Conservation (phyloP, 345 rosid genomes). For the Reutealis trisperma region DNA sequence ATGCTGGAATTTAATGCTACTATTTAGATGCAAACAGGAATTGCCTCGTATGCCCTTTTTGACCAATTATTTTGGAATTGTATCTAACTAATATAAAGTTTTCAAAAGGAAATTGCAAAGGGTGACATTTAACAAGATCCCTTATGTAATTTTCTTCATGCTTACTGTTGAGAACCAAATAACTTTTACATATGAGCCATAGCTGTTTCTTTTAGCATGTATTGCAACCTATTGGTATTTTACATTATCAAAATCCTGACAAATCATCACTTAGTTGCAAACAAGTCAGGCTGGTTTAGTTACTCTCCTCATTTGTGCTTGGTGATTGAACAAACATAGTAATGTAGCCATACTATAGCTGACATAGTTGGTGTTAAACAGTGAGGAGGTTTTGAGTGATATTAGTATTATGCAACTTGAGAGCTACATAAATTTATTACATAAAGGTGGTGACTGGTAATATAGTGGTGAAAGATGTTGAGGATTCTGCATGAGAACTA, state of each 20-base stretch:
- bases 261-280: background rate
- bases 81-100: background rate
- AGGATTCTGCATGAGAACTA: background rate
- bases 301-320: background rate
- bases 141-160: background rate
- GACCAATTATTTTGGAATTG: too few relatives aligned
- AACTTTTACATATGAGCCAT: background rate
- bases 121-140: background rate
- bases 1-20: background rate
- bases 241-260: background rate
- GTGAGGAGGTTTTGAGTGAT: background rate
- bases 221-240: background rate
- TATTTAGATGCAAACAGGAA: background rate
- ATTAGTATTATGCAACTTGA: background rate
- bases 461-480: too few relatives aligned
- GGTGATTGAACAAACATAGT: background rate
- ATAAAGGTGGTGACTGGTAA: background rate
- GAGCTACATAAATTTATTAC: background rate
- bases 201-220: background rate
- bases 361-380: background rate
- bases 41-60: background rate
- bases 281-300: background rate
- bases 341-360: background rate
- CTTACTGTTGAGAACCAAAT: too few relatives aligned
- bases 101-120: too few relatives aligned